A percentile compares a stretch with the other conserved stretches of the same genome.
phyloP scores from a whole-genome alignment of 2,329 filamentous ascomycete species.

The Ophiobolus disseminans region DNA sequence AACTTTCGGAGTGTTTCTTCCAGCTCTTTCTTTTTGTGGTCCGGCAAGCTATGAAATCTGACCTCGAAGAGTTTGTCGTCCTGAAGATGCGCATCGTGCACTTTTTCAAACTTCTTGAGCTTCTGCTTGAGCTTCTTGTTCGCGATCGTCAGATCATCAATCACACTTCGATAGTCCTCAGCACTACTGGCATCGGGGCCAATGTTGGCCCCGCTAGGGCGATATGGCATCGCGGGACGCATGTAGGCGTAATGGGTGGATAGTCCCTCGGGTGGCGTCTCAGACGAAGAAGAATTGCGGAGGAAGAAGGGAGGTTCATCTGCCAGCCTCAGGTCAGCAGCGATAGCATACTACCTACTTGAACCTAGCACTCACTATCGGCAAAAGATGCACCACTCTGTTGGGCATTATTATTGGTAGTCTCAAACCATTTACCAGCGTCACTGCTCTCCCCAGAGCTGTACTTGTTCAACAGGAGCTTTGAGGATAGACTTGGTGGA shows the following conservation, averaged over 20 bases:
- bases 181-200: slow-evolving; percentile 64
- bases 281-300: slow-evolving; percentile 54
- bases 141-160: slow-evolving; percentile 84
- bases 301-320: slow-evolving; percentile 55
- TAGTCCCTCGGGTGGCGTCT: slow-evolving; percentile 49
- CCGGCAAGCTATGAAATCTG: slow-evolving; percentile 75
- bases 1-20: slow-evolving; percentile 77
- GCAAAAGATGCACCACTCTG: slow-evolving; percentile 47
- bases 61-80: slow-evolving; percentile 85
- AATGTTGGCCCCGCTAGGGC: slow-evolving; percentile 49
- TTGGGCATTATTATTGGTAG: slow-evolving; percentile 57
- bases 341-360: neutral
- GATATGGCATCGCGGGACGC: slow-evolving; percentile 34
- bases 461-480: slow-evolving; percentile 41
- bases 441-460: slow-evolving; percentile 61
- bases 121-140: slow-evolving; percentile 80
- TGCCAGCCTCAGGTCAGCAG: slow-evolving; percentile 19
- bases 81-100: slow-evolving; percentile 70
- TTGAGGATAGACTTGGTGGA: slow-evolving; percentile 50
- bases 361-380: slow-evolving; percentile 47
- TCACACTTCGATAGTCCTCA: slow-evolving; percentile 81
- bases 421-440: slow-evolving; percentile 60
- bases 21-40: slow-evolving; percentile 76
- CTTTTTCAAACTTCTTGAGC: slow-evolving; percentile 73
- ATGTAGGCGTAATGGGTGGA: slow-evolving; percentile 19